A percentile compares a stretch with the other conserved stretches of the same genome.
These are phyloP conservation scores for Sambucus nigra DNA, from an alignment of 129 eudicot species.

Conservation along the genomic window DNA sequence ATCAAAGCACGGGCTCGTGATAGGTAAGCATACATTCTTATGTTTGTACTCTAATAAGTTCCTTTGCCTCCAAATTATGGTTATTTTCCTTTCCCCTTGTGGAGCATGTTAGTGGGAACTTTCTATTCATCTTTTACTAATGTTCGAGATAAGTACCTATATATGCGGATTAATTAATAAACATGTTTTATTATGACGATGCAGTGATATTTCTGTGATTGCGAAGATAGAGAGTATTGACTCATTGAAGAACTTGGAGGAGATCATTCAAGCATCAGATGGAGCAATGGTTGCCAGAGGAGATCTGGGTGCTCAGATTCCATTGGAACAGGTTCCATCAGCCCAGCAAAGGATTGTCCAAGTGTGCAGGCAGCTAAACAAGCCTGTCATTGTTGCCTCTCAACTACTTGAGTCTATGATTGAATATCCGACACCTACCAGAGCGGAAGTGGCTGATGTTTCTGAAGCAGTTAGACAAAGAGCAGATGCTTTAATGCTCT, in stretches of 20 bases:
- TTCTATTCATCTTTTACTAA: no score
- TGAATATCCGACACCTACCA: conserved; percentile 89
- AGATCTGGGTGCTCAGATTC: conserved; percentile 94
- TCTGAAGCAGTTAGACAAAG: conserved; percentile 97
- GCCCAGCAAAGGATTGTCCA: conserved; percentile 81
- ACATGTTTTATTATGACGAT: background rate
- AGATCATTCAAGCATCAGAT: conserved; percentile 83
- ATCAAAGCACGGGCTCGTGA: conserved; percentile 87
- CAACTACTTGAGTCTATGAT: conserved; percentile 98
- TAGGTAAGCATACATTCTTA: conserved; percentile 33
- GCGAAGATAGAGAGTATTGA: conserved; percentile 94
- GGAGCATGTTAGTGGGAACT: no score
- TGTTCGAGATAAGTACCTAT: no score
- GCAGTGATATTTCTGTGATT: conserved; percentile 78
- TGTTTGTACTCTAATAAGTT: conserved; percentile 5
- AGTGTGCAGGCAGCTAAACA: conserved; percentile 70
- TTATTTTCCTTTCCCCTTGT: no score
- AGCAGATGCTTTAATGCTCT: conserved; percentile 89
- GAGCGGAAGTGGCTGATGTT: conserved; percentile 98
- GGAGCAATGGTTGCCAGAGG: conserved; percentile 99
- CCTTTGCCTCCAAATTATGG: no score
- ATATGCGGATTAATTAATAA: no score
- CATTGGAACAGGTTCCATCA: conserved; percentile 90
- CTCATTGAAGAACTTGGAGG: conserved; percentile 77
- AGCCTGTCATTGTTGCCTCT: conserved; percentile 94